A percentile compares a stretch with the other conserved stretches of the same genome.
Conservation (phyloP, 2,329 filamentous ascomycete genomes). For the Claviceps fusiformis region DNA sequence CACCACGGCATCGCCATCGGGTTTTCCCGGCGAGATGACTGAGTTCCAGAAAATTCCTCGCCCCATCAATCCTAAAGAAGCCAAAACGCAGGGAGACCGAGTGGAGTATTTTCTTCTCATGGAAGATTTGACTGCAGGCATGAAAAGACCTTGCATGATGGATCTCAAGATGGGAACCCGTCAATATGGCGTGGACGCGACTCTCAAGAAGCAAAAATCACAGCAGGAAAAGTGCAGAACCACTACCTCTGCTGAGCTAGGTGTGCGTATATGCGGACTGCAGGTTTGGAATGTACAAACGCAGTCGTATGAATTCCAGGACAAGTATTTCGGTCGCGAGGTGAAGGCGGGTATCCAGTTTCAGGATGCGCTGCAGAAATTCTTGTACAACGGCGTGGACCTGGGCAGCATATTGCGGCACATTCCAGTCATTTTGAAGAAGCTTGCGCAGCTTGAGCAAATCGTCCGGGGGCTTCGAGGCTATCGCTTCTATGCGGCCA, state of each 20-base stretch:
- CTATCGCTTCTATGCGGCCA: conserved; percentile 92
- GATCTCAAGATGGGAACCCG: conserved; percentile 98
- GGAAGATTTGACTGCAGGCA: conserved; percentile 89
- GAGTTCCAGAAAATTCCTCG: conserved; percentile 34
- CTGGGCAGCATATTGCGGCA: conserved; percentile 69
- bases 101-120: conserved; percentile 88
- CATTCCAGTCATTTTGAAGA: conserved; percentile 75
- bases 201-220: conserved; percentile 81
- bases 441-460: conserved; percentile 67
- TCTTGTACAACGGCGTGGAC: conserved; percentile 81
- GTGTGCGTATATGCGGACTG: conserved; percentile 87
- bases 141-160: conserved; percentile 93
- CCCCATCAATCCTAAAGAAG: conserved; percentile 55
- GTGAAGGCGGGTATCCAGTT: conserved; percentile 82
- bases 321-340: conserved; percentile 92
- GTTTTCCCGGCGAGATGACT: conserved; percentile 22
- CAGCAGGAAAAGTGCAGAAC: conserved; percentile 85
- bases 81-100: conserved; percentile 41
- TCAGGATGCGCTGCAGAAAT: conserved; percentile 72
- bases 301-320: conserved; percentile 83
- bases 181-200: conserved; percentile 88
- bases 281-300: conserved; percentile 86
- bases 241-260: conserved; percentile 82
- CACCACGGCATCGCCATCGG: conserved; percentile 17
- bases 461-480: conserved; percentile 69